Evolutionary conservation across 2,329 filamentous ascomycete species (phyloP).

Genomic region (Aspergillus arachidicola): DNA sequence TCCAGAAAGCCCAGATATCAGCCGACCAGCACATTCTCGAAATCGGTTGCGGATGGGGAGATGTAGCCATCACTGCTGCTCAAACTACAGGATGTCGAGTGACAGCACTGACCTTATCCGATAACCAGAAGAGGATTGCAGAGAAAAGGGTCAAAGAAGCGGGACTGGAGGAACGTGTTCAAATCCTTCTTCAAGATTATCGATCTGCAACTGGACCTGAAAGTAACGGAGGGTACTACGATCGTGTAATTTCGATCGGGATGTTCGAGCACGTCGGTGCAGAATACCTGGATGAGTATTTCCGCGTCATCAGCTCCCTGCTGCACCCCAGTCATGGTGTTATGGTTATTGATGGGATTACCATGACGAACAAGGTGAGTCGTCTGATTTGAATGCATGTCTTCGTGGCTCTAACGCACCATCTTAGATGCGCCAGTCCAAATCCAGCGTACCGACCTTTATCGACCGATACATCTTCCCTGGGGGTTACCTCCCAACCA

Average conservation of each 20-base stretch:
- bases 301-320: slow-evolving; percentile 63
- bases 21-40: slow-evolving; percentile 69
- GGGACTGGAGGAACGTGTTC: slow-evolving; percentile 62
- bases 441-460: slow-evolving; percentile 70
- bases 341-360: slow-evolving; percentile 77
- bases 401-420: background rate
- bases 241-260: slow-evolving; percentile 75
- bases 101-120: slow-evolving; percentile 68
- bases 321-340: slow-evolving; percentile 65
- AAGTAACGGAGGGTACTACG: slow-evolving; percentile 51
- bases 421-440: slow-evolving; percentile 59
- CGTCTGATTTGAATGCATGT: no score
- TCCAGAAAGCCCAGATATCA: slow-evolving; percentile 66
- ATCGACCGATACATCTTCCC: slow-evolving; percentile 79
- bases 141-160: slow-evolving; percentile 65
- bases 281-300: slow-evolving; percentile 69
- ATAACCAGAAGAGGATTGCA: slow-evolving; percentile 69
- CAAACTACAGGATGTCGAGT: slow-evolving; percentile 67
- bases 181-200: slow-evolving; percentile 71
- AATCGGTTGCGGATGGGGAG: slow-evolving; percentile 76
- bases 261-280: slow-evolving; percentile 76
- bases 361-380: slow-evolving; percentile 65
- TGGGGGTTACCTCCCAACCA: slow-evolving; percentile 69
- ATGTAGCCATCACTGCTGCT: slow-evolving; percentile 71
- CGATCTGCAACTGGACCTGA: slow-evolving; percentile 59